Evolutionary conservation across 352 stramenopile species (phyloP), one percentile per base, ranked within the genome.

Genomic region (Phytophthora agathidicida): DNA sequence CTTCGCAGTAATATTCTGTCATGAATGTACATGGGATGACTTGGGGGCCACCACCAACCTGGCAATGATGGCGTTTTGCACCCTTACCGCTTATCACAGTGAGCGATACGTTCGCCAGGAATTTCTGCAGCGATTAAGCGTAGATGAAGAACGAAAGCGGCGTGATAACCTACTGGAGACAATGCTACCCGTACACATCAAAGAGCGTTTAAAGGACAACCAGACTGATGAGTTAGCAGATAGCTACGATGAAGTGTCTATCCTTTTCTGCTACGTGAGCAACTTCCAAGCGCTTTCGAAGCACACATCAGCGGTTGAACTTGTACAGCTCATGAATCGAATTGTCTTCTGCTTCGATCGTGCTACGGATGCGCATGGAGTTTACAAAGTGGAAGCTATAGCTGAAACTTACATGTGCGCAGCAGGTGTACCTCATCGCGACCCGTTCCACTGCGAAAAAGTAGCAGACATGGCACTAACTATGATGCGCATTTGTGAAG

Each of bases 361-460:
- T 17, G 74, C 89, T 20, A 86, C 83, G 1, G 82, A 94, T 35
- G 56, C 71, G 10, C 69, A 86, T 22, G 73, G 68, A 1, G 85
- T 96, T 0, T 91, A 96, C 66, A 96, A 96, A 65, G 80, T 96
- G 36, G 86, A 96, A 54, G 92, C 88, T 23, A 89, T 96, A 45
- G 88, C 77, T 11, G 78, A 94, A 50, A 91, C 86, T 1, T 96
- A 96, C 64, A 91, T 96, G 83, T 92, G 68, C 35, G 79, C 72
- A 0, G 78, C 67, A n/a, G 88, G 68, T 5, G 77, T 91, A 23
- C 80, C 80, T 0, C 57, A 82, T 22, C 66, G 71, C n/a, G 80
- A 89, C 39, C 78, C 80, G 8, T 88, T 83, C 37, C 77, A 91
- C 45, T 83, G 75, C 45, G 77, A 90, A 30, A 86, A 89, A 49